Evolutionary conservation across 1,139 yeast genomes (phyloP).

Genomic region (Suhomyces chickasaworum): DNA sequence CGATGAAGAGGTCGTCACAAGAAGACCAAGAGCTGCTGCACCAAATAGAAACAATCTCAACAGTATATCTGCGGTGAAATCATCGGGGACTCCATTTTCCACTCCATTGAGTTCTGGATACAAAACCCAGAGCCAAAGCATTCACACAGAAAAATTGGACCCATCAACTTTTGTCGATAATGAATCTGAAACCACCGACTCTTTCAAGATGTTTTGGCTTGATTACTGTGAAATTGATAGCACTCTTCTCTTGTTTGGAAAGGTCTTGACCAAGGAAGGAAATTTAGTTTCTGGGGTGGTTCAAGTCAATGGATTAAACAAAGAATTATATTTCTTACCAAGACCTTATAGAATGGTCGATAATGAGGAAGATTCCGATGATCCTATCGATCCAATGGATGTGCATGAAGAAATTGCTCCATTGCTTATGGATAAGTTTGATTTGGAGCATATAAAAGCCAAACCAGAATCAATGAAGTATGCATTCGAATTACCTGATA

Average conservation of each 20-base stretch:
- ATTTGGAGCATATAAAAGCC: constrained; percentile 63
- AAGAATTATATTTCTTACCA: constrained; percentile 82
- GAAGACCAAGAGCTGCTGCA: constrained; percentile 37
- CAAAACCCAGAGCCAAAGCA: constrained; percentile 22
- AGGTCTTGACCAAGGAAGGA: constrained; percentile 61
- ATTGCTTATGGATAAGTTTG: constrained; percentile 60
- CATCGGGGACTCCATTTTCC: constrained; percentile 26
- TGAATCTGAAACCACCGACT: constrained; percentile 32
- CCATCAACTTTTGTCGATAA: constrained; percentile 44
- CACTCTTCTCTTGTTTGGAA: constrained; percentile 79
- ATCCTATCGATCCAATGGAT: constrained; percentile 56
- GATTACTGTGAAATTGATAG: constrained; percentile 83
- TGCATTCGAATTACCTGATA: constrained; percentile 81
- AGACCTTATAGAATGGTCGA: constrained; percentile 40
- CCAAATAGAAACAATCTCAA: constrained; percentile 16
- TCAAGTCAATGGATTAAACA: constrained; percentile 67
- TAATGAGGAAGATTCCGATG: constrained; percentile 28
- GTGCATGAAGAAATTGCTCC: constrained; percentile 79
- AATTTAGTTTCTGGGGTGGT: constrained; percentile 73
- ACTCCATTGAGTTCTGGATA: constrained; percentile 25
- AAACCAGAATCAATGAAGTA: constrained; percentile 77
- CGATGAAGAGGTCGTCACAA: constrained; percentile 49
- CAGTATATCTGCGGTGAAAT: constrained; percentile 27
- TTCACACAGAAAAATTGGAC: constrained; percentile 48
- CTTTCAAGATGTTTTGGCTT: constrained; percentile 82